A percentile compares a stretch with the other conserved stretches of the same genome.
phyloP scores from a whole-genome alignment of 257 asterid genomes.

The Ilex aquifolium region DNA sequence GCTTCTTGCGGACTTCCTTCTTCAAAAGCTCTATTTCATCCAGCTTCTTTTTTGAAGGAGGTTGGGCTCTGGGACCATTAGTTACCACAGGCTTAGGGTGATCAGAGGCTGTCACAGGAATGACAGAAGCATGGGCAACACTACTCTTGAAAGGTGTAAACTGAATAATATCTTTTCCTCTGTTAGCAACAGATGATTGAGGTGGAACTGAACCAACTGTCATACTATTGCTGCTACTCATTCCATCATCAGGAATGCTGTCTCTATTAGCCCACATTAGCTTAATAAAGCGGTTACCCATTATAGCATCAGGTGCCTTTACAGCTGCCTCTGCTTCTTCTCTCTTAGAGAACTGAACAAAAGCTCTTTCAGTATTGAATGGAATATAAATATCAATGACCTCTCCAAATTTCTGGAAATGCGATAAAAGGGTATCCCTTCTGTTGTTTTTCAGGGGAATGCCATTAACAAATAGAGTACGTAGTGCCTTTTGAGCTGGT shows the following conservation, averaged over 20 bases:
- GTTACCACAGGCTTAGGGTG: constrained; percentile 34
- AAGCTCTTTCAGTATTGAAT: constrained; percentile 61
- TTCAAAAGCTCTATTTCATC: constrained; percentile 78
- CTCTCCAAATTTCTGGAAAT: constrained; percentile 90
- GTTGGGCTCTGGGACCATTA: constrained; percentile 54
- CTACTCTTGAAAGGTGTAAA: constrained; percentile 33
- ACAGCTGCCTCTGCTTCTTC: constrained; percentile 91
- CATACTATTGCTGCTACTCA: constrained; percentile 28
- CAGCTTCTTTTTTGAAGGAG: constrained; percentile 63
- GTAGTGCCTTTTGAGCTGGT: constrained; percentile 67
- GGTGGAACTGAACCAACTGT: constrained; percentile 29
- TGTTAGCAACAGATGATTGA: constrained; percentile 27
- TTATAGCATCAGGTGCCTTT: constrained; percentile 93
- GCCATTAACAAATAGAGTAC: constrained; percentile 70
- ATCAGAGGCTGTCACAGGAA: constrained; percentile 34
- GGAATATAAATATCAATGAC: constrained; percentile 80
- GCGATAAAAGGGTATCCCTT: constrained; percentile 80
- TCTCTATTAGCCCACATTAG: constrained; percentile 97
- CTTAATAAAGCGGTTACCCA: constrained; percentile 95
- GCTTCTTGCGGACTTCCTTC: constrained; percentile 94
- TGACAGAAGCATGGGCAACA: constrained; percentile 24
- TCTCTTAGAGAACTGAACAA: constrained; percentile 80
- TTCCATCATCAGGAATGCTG: constrained; percentile 59
- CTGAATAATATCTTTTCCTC: constrained; percentile 50
- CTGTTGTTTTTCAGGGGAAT: constrained; percentile 83